Conservation (phyloP, 2,329 filamentous ascomycete species). For the Celoporthe dispersa region DNA sequence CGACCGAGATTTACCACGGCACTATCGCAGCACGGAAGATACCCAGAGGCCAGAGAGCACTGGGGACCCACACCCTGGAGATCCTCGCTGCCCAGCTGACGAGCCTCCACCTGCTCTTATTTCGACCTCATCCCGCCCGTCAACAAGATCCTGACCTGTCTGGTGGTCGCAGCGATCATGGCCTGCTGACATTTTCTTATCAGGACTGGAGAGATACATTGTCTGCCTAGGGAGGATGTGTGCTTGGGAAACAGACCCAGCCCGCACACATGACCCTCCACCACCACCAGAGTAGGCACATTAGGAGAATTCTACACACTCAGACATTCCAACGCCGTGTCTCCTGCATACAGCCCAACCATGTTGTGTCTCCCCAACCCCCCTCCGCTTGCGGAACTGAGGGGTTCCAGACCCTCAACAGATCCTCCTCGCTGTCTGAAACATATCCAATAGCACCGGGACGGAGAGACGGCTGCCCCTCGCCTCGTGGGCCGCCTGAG, state of each 20-base stretch:
- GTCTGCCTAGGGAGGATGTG: too few species aligned
- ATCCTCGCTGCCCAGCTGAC: neutral
- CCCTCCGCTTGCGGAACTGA: neutral
- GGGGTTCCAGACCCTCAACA: neutral
- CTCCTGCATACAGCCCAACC: too few species aligned
- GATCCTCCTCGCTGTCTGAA: neutral
- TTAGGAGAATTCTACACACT: too few species aligned
- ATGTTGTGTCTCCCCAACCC: neutral
- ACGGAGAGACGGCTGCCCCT: neutral
- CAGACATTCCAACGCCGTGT: neutral
- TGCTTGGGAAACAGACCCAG: neutral
- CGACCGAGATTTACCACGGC: neutral
- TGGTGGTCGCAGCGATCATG: neutral
- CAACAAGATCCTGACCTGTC: neutral
- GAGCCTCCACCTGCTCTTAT: constrained; percentile 1
- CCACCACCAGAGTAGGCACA: neutral
- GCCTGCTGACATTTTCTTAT: constrained; percentile 10
- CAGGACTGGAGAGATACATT: neutral
- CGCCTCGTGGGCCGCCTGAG: neutral
- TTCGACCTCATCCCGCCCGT: neutral
- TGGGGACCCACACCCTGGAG: neutral
- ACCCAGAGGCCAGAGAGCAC: neutral
- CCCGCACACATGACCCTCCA: neutral
- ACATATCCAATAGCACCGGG: neutral
- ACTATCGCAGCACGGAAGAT: neutral